Evolutionary conservation across 2,329 filamentous ascomycete genomes (phyloP).

Genomic region (Phialophora tarda): DNA sequence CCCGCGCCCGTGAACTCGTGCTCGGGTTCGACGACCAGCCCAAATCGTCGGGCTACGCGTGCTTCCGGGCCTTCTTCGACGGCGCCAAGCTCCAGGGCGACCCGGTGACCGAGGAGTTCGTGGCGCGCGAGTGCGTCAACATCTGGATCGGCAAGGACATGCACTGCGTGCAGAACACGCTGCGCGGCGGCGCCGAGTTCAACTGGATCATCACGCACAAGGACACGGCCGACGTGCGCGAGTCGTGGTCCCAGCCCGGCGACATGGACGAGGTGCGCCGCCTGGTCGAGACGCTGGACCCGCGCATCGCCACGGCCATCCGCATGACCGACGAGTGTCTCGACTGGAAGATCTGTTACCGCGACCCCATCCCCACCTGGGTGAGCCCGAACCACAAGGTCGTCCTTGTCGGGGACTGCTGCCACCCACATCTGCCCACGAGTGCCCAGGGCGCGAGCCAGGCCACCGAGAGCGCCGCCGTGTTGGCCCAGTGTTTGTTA

Average conservation of each 20-base stretch:
- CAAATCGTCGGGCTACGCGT: conserved; percentile 44
- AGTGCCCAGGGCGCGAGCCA: conserved; percentile 53
- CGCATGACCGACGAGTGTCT: conserved; percentile 44
- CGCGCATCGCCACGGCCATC: conserved; percentile 56
- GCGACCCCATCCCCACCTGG: conserved; percentile 40
- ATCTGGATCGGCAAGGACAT: conserved; percentile 62
- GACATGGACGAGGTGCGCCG: conserved; percentile 59
- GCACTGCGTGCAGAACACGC: conserved; percentile 57
- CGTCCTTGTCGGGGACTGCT: conserved; percentile 47
- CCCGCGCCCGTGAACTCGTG: conserved; percentile 58
- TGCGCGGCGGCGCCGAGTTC: conserved; percentile 52
- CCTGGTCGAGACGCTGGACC: conserved; percentile 59
- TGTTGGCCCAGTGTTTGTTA: conserved; percentile 40
- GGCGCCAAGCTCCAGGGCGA: conserved; percentile 56
- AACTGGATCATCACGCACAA: conserved; percentile 63
- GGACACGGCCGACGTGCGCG: conserved; percentile 55
- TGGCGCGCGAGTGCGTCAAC: conserved; percentile 58
- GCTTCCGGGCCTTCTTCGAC: conserved; percentile 44
- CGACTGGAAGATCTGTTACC: conserved; percentile 45
- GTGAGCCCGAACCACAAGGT: conserved; percentile 40
- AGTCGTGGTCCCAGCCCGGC: conserved; percentile 62
- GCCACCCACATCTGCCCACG: conserved; percentile 50
- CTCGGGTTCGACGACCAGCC: conserved; percentile 46
- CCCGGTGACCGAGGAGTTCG: conserved; percentile 60
- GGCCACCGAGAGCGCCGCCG: conserved; percentile 52